Evolutionary conservation across 2,329 filamentous ascomycete genomes (phyloP), one percentile per base, ranked within the genome.

Genomic region (Acrodontium crateriforme): DNA sequence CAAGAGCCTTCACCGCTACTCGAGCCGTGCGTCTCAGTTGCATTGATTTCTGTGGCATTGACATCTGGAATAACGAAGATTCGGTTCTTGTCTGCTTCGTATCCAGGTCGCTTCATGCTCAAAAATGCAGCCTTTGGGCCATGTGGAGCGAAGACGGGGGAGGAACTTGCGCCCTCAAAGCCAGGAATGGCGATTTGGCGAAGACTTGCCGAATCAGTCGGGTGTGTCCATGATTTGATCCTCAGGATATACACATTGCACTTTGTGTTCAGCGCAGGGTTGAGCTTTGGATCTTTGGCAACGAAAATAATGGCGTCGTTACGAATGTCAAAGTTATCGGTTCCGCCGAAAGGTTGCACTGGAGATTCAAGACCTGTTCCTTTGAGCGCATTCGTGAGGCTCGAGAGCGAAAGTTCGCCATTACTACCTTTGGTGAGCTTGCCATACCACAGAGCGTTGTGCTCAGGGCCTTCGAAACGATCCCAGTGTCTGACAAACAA

Each of bases 41-140:
- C 13, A 8, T 22, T 22, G 10, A 22, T 4, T 12, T 22, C 20
- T 5, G 29, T 4, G 25, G 24, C 5, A 17, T 22, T 19, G 16
- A 80, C 58, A 40, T 81, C 66, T 2, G 70, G 66, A 5, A 81
- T 52, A 3, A 82, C 55, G 36, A 84, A 56, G 3, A 83, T 58
- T 24, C 74, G 67, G 24, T 76, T 67, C 51, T 78, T 78, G 57
- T 93, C 83, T 10, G 77, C 71, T 53, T 94, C 84, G 49, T 93
- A 92, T 34, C 77, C 72, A 28, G 71, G 64, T 31, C 67, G 67
- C 37, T 69, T 67, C 84, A 91, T 92, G 36, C 79, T 72, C 16
- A 81, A 63, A 50, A 91, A 93, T 2, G 72, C 81, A 15, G 87
- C 60, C 34, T 69, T 67, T 18, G 63, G 69, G 7, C 81, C 80